phyloP scores from a whole-genome alignment of 1,139 yeast species.

The Scheffersomyces quercinus region DNA sequence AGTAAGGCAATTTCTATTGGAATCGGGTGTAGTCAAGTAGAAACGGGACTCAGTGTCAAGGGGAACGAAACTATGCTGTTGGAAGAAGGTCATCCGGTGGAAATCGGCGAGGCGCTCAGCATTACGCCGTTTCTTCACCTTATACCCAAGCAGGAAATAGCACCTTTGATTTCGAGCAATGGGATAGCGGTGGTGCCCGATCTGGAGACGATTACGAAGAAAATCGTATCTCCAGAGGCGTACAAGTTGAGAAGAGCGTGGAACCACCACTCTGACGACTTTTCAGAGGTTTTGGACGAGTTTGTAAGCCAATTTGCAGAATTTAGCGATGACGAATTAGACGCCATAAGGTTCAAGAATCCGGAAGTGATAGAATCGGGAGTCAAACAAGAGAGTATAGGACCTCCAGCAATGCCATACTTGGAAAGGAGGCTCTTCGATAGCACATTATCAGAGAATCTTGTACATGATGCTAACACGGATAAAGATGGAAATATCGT shows the following conservation, averaged over 20 bases:
- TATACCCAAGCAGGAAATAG: constrained; percentile 30
- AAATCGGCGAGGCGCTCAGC: constrained; percentile 24
- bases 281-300: constrained; percentile 11
- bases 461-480: constrained; percentile 1
- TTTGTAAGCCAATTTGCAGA: constrained; percentile 18
- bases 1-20: too few relatives aligned
- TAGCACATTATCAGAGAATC: background rate
- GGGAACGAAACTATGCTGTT: background rate
- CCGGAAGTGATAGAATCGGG: background rate
- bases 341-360: constrained; percentile 12
- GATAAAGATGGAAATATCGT: background rate
- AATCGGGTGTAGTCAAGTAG: too few relatives aligned
- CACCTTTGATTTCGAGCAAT: constrained; percentile 19
- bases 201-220: constrained; percentile 1
- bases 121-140: constrained; percentile 31
- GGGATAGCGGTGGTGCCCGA: constrained; percentile 8
- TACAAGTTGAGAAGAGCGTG: constrained; percentile 7
- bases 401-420: constrained; percentile 3
- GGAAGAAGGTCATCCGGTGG: constrained; percentile 12
- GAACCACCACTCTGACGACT: constrained; percentile 15
- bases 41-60: too few relatives aligned
- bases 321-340: constrained; percentile 15
- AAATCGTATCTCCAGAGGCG: background rate
- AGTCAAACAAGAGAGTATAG: background rate
- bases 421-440: constrained; percentile 8